Base-by-base conservation (phyloP, 2,329 filamentous ascomycete species). In the Knufia fluminis region DNA sequence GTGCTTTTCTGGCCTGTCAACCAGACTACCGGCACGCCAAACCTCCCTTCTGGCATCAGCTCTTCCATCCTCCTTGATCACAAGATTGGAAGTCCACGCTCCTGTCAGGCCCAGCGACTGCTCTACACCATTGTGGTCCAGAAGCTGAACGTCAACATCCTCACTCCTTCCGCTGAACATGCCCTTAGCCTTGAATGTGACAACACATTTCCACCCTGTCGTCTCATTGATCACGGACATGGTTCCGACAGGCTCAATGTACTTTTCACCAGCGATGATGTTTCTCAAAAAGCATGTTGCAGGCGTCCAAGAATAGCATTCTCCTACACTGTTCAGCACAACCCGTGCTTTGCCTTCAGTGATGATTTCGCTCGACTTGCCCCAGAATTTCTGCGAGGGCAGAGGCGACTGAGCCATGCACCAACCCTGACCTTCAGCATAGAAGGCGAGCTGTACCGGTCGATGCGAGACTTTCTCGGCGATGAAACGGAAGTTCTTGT, bases 321-420 rank as follows among this genome's bases (percentile, higher is more conserved):
- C 91, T 48, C 87, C 85, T 1, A 73, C 78, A 1, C 77, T 76
- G 62, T 92, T 82, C 23, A 98, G 71, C 33, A 82, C 80, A 33
- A 96, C 74, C 43, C 90, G 80, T 2, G 88, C 82, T 22, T 87
- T 85, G 2, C 92, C 92, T 48, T 96, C 91, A 0, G 89, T 97
- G 53, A 86, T 92, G 54, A 98, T 80, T 67, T 98, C 92, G 2
- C 88, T 88, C 48, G 85, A 91, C 71, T 97, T 97, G 49, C 92
- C 92, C 92, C 92, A 97, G 71, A 98, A 98, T 64, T 97, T 97
- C 64, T 98, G 91, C 19, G 85, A 84, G 0, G 92, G 92, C 50
- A 85, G 83, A 0, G 92, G 87, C 3, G 85, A 86, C 64, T 97
- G 92, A 1, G 86, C 77, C 54, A 95, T 83, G 2, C 85, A 88